Percentiles rank a stretch among this genome's conserved stretches.
phyloP scores from a whole-genome alignment of 176 grass and related monocot species.

The Ensete glaucum region DNA sequence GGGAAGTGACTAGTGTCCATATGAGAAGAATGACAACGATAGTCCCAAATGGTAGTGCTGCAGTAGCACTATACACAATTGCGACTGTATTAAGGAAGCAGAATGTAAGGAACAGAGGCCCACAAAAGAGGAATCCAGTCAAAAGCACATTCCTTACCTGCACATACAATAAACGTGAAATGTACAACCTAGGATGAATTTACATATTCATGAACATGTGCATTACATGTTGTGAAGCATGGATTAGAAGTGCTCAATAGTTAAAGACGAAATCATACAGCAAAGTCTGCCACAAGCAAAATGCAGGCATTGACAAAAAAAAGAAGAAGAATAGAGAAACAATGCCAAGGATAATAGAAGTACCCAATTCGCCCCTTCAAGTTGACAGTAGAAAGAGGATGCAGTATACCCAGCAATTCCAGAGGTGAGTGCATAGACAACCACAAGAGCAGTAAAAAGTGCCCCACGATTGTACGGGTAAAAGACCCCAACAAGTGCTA shows the following conservation, averaged over 20 bases:
- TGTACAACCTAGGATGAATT: background rate
- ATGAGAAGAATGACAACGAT: conserved; percentile 16
- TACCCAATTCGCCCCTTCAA: conserved; percentile 13
- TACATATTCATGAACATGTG: too few relatives aligned
- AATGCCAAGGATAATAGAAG: background rate
- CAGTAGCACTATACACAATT: conserved; percentile 10
- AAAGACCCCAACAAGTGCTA: conserved; percentile 9
- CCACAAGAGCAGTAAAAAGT: conserved; percentile 11
- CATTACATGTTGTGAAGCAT: too few relatives aligned
- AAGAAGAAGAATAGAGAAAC: too few relatives aligned
- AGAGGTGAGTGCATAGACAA: conserved; percentile 2
- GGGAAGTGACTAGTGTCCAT: conserved; percentile 10
- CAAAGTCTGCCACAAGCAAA: background rate
- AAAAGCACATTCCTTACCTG: conserved; percentile 14
- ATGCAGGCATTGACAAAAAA: background rate
- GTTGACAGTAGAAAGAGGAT: conserved; percentile 12
- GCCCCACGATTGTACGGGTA: conserved; percentile 9
- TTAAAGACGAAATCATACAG: background rate
- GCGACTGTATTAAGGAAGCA: conserved; percentile 13
- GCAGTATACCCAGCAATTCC: background rate
- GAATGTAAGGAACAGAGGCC: conserved; percentile 13
- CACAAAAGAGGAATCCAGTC: conserved; percentile 13
- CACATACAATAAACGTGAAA: background rate
- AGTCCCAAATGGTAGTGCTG: conserved; percentile 15
- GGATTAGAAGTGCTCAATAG: too few relatives aligned